phyloP scores from a whole-genome alignment of 805 yeast genomes.

The Kockiozyma suomiensis region DNA sequence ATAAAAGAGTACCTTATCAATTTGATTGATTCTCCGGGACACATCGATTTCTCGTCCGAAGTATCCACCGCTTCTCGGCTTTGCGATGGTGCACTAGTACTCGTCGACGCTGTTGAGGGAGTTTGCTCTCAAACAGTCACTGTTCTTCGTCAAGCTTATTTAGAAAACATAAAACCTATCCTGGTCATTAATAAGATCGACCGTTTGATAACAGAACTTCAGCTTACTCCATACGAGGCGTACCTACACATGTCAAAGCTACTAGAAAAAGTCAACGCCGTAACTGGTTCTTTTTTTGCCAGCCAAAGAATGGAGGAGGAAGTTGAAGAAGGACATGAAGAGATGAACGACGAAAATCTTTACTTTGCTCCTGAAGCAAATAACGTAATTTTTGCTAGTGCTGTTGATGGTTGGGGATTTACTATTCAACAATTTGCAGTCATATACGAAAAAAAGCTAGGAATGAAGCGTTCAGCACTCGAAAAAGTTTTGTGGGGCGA shows the following conservation, averaged over 20 bases:
- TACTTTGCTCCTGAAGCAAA: conserved; percentile 86
- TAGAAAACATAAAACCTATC: conserved; percentile 83
- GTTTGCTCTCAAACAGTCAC: conserved; percentile 97
- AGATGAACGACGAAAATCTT: conserved; percentile 75
- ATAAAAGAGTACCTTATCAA: conserved; percentile 82
- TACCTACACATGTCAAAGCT: conserved; percentile 74
- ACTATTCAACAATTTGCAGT: conserved; percentile 85
- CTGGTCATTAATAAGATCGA: conserved; percentile 91
- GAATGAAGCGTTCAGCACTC: conserved; percentile 75
- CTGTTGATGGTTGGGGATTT: conserved; percentile 98
- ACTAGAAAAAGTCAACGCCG: conserved; percentile 92
- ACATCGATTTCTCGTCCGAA: conserved; percentile 93
- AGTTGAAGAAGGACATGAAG: conserved; percentile 54
- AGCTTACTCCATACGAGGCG: conserved; percentile 81
- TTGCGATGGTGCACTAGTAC: conserved; percentile 94
- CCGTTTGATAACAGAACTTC: conserved; percentile 77
- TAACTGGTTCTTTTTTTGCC: conserved; percentile 87
- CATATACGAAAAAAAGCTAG: conserved; percentile 80
- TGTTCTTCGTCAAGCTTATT: conserved; percentile 93
- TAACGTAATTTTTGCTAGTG: conserved; percentile 88
- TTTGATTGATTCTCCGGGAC: conserved; percentile 98
- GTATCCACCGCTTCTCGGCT: conserved; percentile 94
- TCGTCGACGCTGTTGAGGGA: conserved; percentile 97
- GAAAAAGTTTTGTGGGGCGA: conserved; percentile 96
- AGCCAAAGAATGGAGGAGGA: conserved; percentile 87